Evolutionary conservation across 1,284 basidiomycete species (phyloP).

Genomic region (Moniliophthora roreri): DNA sequence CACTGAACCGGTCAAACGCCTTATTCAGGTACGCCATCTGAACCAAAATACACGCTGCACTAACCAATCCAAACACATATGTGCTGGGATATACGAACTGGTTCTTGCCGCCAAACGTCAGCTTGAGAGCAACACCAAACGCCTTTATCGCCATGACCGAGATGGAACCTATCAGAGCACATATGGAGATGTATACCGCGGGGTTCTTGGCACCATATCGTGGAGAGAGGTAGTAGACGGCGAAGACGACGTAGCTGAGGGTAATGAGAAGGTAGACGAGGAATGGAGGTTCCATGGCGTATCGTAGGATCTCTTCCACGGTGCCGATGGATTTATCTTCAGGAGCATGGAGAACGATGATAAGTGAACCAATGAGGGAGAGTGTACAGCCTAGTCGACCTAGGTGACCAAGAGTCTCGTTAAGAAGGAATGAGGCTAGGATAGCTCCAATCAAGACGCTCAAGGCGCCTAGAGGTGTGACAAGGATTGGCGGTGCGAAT

Average conservation of each 20-base stretch:
- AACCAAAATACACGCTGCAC: constrained; percentile 85
- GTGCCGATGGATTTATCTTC: constrained; percentile 94
- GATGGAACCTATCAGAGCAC: constrained; percentile 81
- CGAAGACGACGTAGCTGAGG: constrained; percentile 67
- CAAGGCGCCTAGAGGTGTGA: constrained; percentile 93
- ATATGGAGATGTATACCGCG: constrained; percentile 92
- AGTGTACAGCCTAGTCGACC: constrained; percentile 92
- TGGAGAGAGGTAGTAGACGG: constrained; percentile 94
- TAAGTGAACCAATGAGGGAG: constrained; percentile 91
- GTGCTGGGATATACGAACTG: constrained; percentile 95
- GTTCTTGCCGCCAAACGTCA: constrained; percentile 93
- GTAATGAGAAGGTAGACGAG: constrained; percentile 88
- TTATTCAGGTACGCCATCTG: constrained; percentile 99
- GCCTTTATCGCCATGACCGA: constrained; percentile 88
- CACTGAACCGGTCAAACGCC: constrained; percentile 95
- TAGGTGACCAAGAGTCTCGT: constrained; percentile 92
- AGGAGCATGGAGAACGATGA: constrained; percentile 96
- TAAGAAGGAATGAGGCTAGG: constrained; percentile 89
- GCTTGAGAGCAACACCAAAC: constrained; percentile 87
- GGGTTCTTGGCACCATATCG: constrained; percentile 87
- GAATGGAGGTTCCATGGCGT: constrained; percentile 90
- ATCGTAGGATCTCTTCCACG: constrained; percentile 91
- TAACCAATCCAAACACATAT: constrained; percentile 89
- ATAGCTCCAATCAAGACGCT: constrained; percentile 96
- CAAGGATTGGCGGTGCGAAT: constrained; percentile 96